A percentile compares a stretch with the other conserved stretches of the same genome.
phyloP scores from a whole-genome alignment of 176 grass and related monocot genomes.

The Carex kokanica region DNA sequence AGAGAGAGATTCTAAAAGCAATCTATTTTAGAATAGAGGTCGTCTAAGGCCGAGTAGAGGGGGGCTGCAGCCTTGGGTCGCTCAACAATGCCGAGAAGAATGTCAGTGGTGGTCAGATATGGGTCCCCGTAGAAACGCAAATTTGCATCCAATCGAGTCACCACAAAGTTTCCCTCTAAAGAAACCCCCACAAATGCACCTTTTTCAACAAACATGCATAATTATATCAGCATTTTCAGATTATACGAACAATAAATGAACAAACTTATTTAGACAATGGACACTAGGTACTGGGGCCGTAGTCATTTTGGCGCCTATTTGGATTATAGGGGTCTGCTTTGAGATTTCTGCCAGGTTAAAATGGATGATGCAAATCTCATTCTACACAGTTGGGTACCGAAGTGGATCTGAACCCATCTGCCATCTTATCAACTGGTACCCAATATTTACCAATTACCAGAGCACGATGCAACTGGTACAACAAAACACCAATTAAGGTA shows the following conservation, averaged over 20 bases:
- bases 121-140: slow-evolving; percentile 73
- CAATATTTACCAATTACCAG: neutral
- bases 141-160: slow-evolving; percentile 62
- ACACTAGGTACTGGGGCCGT: neutral
- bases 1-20: slow-evolving; percentile 36
- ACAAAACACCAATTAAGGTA: neutral
- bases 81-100: slow-evolving; percentile 58
- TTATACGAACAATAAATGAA: neutral
- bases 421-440: neutral
- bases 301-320: too few relatives aligned
- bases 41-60: slow-evolving; percentile 59
- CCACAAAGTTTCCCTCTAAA: slow-evolving; percentile 66
- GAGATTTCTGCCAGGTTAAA: too few relatives aligned
- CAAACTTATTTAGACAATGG: neutral
- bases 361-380: too few relatives aligned
- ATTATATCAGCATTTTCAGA: slow-evolving; percentile 13
- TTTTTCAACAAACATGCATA: slow-evolving; percentile 20
- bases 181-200: slow-evolving; percentile 87
- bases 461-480: neutral
- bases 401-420: neutral
- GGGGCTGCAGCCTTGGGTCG: slow-evolving; percentile 61
- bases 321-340: too few relatives aligned
- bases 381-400: too few relatives aligned
- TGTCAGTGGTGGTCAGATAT: slow-evolving; percentile 67
- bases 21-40: slow-evolving; percentile 38